Evolutionary conservation across 225 moss, liverwort and hornwort genomes (phyloP).

Genomic region (Bryum argenteum): DNA sequence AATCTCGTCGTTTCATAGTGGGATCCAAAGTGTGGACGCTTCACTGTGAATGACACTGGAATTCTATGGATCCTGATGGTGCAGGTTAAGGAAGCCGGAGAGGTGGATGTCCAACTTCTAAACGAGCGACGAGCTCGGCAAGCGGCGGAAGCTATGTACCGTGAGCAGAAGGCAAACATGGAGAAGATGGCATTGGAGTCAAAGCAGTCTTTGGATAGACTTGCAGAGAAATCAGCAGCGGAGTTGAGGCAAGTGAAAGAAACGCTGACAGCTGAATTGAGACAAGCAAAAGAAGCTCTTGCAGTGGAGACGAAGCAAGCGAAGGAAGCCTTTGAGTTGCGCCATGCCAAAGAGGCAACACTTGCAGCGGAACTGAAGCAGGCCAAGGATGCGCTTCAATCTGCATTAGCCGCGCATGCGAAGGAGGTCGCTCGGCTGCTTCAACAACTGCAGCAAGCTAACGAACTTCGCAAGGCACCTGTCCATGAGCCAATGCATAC

Average conservation of each 20-base stretch:
- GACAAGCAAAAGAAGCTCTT: constrained; percentile 34
- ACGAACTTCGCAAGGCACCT: constrained; percentile 18
- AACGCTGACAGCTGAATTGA: constrained; percentile 25
- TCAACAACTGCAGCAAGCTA: constrained; percentile 37
- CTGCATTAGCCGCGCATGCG: constrained; percentile 37
- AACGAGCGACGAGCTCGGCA: constrained; percentile 83
- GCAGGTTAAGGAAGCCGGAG: constrained; percentile 77
- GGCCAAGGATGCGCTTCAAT: constrained; percentile 43
- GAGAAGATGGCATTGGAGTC: constrained; percentile 46
- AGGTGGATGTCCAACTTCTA: constrained; percentile 70
- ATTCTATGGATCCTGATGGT: background rate
- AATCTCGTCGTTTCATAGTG: too few relatives aligned
- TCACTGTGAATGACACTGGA: background rate
- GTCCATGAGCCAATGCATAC: constrained; percentile 1
- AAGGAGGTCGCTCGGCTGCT: constrained; percentile 41
- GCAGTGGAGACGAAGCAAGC: constrained; percentile 39
- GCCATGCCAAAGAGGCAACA: constrained; percentile 30
- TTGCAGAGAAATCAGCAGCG: constrained; percentile 39
- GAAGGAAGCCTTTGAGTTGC: constrained; percentile 29
- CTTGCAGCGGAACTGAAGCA: constrained; percentile 38
- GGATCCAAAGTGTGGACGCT: background rate
- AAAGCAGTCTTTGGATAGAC: constrained; percentile 36
- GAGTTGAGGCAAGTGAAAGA: constrained; percentile 28
- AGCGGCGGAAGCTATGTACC: constrained; percentile 63
- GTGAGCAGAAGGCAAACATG: constrained; percentile 46